Evolutionary conservation across 108 stramenopile genomes (phyloP).

Genomic region (Discostella stelligeroides): DNA sequence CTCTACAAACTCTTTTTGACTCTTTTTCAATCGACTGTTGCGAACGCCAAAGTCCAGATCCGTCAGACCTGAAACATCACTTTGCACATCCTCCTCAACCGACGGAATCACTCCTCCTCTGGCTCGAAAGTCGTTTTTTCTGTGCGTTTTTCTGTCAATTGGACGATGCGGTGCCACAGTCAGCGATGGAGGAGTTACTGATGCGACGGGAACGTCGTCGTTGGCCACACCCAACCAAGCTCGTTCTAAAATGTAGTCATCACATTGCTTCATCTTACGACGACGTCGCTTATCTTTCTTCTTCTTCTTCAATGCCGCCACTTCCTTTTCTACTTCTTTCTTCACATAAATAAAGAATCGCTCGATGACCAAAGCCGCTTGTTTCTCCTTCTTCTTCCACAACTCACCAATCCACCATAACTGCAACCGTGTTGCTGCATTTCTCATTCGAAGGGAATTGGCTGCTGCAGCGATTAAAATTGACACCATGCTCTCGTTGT

Average conservation of each 20-base stretch:
- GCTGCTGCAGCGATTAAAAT: slow-evolving; percentile 45
- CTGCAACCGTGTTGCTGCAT: slow-evolving; percentile 66
- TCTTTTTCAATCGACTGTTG: slow-evolving; percentile 31
- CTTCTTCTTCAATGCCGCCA: slow-evolving; percentile 51
- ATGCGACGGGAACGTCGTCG: slow-evolving; percentile 25
- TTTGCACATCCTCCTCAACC: slow-evolving; percentile 36
- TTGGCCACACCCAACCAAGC: slow-evolving; percentile 70
- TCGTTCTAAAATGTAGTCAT: slow-evolving; percentile 64
- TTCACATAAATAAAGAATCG: slow-evolving; percentile 54
- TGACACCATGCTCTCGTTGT: slow-evolving; percentile 41
- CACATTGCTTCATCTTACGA: slow-evolving; percentile 51
- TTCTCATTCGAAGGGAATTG: slow-evolving; percentile 56
- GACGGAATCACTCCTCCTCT: slow-evolving; percentile 20
- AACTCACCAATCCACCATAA: slow-evolving; percentile 67
- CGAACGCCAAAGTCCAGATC: slow-evolving; percentile 45
- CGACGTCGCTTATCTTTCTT: slow-evolving; percentile 53
- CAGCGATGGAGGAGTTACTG: slow-evolving; percentile 10
- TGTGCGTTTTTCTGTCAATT: slow-evolving; percentile 10
- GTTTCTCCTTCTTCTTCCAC: slow-evolving; percentile 41
- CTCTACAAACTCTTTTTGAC: slow-evolving; percentile 24
- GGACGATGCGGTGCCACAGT: slow-evolving; percentile 23
- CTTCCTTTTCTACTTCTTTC: slow-evolving; percentile 47
- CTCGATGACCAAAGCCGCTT: slow-evolving; percentile 45
- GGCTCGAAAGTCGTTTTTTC: slow-evolving; percentile 10
- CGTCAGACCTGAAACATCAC: slow-evolving; percentile 33